Percentiles rank a stretch among this genome's conserved stretches.
Conservation (phyloP, 1,284 basidiomycete species). For the Porogramme epimiltina region DNA sequence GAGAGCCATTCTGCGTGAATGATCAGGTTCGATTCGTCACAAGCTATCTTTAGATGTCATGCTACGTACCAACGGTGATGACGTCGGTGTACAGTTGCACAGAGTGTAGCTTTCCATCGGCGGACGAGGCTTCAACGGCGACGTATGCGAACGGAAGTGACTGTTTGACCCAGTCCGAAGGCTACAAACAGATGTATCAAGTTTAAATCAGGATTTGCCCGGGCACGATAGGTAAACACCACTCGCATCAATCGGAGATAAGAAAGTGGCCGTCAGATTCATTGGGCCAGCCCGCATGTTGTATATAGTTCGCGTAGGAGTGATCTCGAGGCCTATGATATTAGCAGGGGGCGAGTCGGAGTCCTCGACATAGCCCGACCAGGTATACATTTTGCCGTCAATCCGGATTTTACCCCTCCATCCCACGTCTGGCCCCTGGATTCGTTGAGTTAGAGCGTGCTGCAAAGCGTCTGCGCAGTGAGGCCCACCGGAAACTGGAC, state of each 20-base stretch:
- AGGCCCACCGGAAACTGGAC: too few relatives aligned
- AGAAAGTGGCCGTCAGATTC: conserved; percentile 21
- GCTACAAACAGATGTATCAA: conserved; percentile 16
- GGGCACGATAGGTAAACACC: background rate
- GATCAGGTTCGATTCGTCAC: too few relatives aligned
- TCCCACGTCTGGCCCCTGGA: conserved; percentile 3
- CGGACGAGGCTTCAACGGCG: conserved; percentile 29
- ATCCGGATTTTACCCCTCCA: conserved; percentile 24
- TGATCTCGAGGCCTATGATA: conserved; percentile 14
- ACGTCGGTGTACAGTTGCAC: conserved; percentile 39
- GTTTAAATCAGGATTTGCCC: background rate
- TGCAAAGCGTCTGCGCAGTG: too few relatives aligned
- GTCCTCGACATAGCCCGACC: conserved; percentile 19
- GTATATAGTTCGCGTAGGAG: conserved; percentile 20
- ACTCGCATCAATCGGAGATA: conserved; percentile 26
- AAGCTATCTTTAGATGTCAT: background rate
- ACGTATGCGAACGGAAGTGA: conserved; percentile 38
- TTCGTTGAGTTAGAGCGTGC: too few relatives aligned
- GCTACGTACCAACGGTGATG: conserved; percentile 18
- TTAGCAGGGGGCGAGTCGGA: background rate
- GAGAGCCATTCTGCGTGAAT: conserved; percentile 24
- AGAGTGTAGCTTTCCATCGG: conserved; percentile 32
- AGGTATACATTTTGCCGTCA: conserved; percentile 20
- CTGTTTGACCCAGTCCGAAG: conserved; percentile 34
- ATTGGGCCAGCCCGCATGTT: conserved; percentile 21